Percentiles rank a stretch among this genome's conserved stretches.
phyloP scores from a whole-genome alignment of 73 alveolate genomes.

The Paraurostyla sp. region DNA sequence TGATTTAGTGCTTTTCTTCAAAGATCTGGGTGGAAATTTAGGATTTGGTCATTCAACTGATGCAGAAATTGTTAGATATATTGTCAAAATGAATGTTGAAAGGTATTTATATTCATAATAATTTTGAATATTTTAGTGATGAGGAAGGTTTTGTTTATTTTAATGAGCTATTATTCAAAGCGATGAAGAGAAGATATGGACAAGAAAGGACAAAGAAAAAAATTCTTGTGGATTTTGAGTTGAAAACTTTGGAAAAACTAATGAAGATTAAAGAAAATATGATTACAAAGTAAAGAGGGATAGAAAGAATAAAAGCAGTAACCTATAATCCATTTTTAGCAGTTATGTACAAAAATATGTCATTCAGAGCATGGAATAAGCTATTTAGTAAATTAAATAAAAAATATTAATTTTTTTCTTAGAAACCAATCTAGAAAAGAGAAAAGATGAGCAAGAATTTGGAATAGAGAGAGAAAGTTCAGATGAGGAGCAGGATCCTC shows the following conservation, averaged over 20 bases:
- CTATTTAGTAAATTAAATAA: not conserved
- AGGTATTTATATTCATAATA: not conserved
- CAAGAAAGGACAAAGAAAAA: constrained; percentile 12
- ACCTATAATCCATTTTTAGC: constrained; percentile 54
- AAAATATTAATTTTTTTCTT: not conserved
- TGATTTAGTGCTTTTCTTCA: constrained; percentile 52
- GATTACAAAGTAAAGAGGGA: not conserved
- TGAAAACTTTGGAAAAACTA: not conserved
- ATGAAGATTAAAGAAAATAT: not conserved
- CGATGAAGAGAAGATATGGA: constrained; percentile 72
- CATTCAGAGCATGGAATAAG: constrained; percentile 51
- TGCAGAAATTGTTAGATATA: constrained; percentile 31
- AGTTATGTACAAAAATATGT: constrained; percentile 55
- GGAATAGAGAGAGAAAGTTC: constrained; percentile 35
- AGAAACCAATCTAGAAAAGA: constrained; percentile 2
- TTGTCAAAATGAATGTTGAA: constrained; percentile 68
- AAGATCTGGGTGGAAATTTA: constrained; percentile 36
- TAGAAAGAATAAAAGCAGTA: constrained; percentile 24
- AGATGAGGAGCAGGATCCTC: constrained; percentile 7
- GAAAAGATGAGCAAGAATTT: not conserved
- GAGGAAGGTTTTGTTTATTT: constrained; percentile 76
- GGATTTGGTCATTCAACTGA: constrained; percentile 25
- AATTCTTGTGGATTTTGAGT: not conserved
- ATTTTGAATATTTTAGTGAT: constrained; percentile 51
- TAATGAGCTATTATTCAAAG: constrained; percentile 75